Conservation (phyloP, 2,329 filamentous ascomycete genomes). For the Pyricularia grisea region DNA sequence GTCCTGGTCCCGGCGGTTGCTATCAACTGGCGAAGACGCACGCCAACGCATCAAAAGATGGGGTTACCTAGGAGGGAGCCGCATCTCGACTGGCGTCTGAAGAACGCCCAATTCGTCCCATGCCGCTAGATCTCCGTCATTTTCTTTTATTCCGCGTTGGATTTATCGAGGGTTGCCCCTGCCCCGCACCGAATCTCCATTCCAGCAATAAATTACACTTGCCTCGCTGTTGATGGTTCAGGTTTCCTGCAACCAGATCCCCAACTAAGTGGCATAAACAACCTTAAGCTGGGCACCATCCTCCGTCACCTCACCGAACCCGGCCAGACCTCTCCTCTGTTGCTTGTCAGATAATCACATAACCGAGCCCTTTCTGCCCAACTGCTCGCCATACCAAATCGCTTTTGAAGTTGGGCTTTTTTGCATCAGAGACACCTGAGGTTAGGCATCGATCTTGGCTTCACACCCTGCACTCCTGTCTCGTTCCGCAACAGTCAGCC, state of each 20-base stretch:
- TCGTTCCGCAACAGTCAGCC: slow-evolving; percentile 12
- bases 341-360: slow-evolving; percentile 26
- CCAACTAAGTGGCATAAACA: slow-evolving; percentile 32
- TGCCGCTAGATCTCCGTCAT: slow-evolving; percentile 26
- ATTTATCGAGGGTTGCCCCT: slow-evolving; percentile 18
- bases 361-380: slow-evolving; percentile 12
- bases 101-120: slow-evolving; percentile 33
- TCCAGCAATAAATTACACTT: slow-evolving; percentile 58
- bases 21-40: slow-evolving; percentile 73
- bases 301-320: not conserved
- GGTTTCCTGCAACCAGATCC: slow-evolving; percentile 36
- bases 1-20: slow-evolving; percentile 49
- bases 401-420: slow-evolving; percentile 42
- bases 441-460: slow-evolving; percentile 16
- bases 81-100: slow-evolving; percentile 54
- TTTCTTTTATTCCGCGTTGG: slow-evolving; percentile 23
- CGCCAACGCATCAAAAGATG: slow-evolving; percentile 83
- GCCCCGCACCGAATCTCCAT: slow-evolving; percentile 38
- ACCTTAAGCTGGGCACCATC: slow-evolving; percentile 18
- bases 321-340: not conserved
- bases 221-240: slow-evolving; percentile 47
- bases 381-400: slow-evolving; percentile 12
- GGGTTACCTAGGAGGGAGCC: slow-evolving; percentile 59
- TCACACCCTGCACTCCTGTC: slow-evolving; percentile 9
- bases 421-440: slow-evolving; percentile 35